phyloP scores from a whole-genome alignment of 768 basidiomycete species.

The Xerocomellus amylosporus region DNA sequence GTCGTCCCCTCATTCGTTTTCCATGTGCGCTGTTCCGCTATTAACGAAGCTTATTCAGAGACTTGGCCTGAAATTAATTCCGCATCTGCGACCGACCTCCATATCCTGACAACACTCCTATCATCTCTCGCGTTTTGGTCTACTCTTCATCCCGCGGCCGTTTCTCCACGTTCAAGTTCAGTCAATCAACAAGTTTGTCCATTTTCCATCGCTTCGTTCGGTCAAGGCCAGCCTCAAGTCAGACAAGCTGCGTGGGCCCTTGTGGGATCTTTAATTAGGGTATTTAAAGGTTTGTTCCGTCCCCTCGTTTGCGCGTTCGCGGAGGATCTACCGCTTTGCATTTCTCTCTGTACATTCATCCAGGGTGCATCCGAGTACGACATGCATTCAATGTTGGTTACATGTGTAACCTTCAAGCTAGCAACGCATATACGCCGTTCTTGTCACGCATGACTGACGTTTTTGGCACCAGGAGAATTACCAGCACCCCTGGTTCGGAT shows the following conservation, averaged over 20 bases:
- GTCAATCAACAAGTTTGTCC: conserved; percentile 33
- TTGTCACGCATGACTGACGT: conserved; percentile 9
- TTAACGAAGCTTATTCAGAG: conserved; percentile 13
- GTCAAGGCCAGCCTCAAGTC: conserved; percentile 65
- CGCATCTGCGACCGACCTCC: neutral
- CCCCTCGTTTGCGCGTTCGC: neutral
- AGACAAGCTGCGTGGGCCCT: conserved; percentile 68
- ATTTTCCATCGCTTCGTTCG: conserved; percentile 37
- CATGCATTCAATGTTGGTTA: neutral
- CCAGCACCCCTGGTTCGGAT: conserved; percentile 37
- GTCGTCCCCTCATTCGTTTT: neutral
- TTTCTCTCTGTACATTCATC: neutral
- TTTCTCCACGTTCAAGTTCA: conserved; percentile 32
- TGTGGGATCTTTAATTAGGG: conserved; percentile 43
- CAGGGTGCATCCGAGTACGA: neutral
- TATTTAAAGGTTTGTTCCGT: conserved; percentile 42
- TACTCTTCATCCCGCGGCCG: conserved; percentile 47
- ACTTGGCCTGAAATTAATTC: conserved; percentile 11
- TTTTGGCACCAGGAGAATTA: conserved; percentile 21
- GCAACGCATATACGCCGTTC: neutral
- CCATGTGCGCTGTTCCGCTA: neutral
- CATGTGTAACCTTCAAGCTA: neutral
- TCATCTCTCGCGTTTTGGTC: conserved; percentile 55
- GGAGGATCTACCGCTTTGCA: neutral
- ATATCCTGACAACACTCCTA: conserved; percentile 7